Evolutionary conservation across 345 rosid genomes (phyloP).

Genomic region (Gossypium sturtianum): DNA sequence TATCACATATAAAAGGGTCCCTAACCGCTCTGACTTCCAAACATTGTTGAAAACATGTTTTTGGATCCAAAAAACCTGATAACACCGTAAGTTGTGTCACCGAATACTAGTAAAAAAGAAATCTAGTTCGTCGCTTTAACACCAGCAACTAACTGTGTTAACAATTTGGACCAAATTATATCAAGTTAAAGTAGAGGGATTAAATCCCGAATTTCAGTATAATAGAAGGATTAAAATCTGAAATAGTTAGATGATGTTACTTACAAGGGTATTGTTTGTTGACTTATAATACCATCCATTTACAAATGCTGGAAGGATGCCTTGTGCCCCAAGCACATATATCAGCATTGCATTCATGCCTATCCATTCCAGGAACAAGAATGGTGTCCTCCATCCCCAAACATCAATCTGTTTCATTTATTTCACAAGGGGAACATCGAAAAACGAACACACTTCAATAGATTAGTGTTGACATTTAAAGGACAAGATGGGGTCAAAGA

Average conservation of each 20-base stretch:
- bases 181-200: too few relatives aligned
- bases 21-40: slow-evolving; percentile 48
- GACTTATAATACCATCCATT: slow-evolving; percentile 59
- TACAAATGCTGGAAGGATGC: slow-evolving; percentile 49
- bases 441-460: not conserved
- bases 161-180: too few relatives aligned
- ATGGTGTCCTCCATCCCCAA: slow-evolving; percentile 45
- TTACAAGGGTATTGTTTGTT: slow-evolving; percentile 45
- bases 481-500: not conserved
- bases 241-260: slow-evolving; percentile 7
- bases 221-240: not conserved
- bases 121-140: too few relatives aligned
- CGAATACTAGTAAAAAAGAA: too few relatives aligned
- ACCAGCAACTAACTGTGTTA: too few relatives aligned
- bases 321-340: slow-evolving; percentile 60
- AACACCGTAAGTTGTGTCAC: not conserved
- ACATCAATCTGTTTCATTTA: slow-evolving; percentile 44
- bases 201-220: too few relatives aligned
- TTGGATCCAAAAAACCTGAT: slow-evolving; percentile 56
- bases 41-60: slow-evolving; percentile 45
- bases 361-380: slow-evolving; percentile 62
- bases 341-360: slow-evolving; percentile 74
- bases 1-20: slow-evolving; percentile 50
- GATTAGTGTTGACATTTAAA: not conserved
- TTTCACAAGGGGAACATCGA: not conserved